Conservation (phyloP, 441 rosid genomes). For the Arabidopsis hybrid region DNA sequence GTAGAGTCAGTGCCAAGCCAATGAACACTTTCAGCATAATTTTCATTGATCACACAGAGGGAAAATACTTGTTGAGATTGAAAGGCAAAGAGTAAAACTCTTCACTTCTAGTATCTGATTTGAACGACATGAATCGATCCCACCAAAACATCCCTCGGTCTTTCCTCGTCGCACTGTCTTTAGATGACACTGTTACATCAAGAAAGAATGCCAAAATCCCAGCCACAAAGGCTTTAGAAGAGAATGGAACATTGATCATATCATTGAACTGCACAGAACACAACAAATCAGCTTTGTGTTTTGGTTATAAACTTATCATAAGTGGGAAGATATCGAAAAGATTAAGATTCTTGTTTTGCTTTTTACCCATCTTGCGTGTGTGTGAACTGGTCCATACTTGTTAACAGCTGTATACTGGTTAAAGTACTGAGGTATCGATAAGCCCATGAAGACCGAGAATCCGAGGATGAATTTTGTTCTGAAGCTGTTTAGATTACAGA, state of each 20-base stretch:
- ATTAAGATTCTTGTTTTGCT: neutral
- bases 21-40: neutral
- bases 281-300: neutral
- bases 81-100: slow-evolving; percentile 79
- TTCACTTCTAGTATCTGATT: slow-evolving; percentile 63
- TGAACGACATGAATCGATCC: slow-evolving; percentile 65
- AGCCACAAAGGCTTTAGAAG: slow-evolving; percentile 88
- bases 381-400: slow-evolving; percentile 91
- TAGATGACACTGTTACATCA: slow-evolving; percentile 68
- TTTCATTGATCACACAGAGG: slow-evolving; percentile 54
- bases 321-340: neutral
- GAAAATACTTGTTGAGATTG: slow-evolving; percentile 76
- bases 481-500: slow-evolving; percentile 94
- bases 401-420: slow-evolving; percentile 83
- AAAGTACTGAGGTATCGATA: slow-evolving; percentile 95
- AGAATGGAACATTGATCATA: slow-evolving; percentile 88
- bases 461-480: slow-evolving; percentile 78
- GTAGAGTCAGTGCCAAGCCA: neutral
- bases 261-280: slow-evolving; percentile 83
- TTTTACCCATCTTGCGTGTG: slow-evolving; percentile 91
- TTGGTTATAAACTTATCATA: neutral
- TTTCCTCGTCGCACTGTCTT: slow-evolving; percentile 69
- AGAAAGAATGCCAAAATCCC: slow-evolving; percentile 75
- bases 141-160: slow-evolving; percentile 83
- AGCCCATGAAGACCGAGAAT: slow-evolving; percentile 95